Percentiles rank a stretch among this genome's conserved stretches.
Evolutionary conservation across 805 yeast species (phyloP).

Genomic region (Cyberlindnera xylosilytica): DNA sequence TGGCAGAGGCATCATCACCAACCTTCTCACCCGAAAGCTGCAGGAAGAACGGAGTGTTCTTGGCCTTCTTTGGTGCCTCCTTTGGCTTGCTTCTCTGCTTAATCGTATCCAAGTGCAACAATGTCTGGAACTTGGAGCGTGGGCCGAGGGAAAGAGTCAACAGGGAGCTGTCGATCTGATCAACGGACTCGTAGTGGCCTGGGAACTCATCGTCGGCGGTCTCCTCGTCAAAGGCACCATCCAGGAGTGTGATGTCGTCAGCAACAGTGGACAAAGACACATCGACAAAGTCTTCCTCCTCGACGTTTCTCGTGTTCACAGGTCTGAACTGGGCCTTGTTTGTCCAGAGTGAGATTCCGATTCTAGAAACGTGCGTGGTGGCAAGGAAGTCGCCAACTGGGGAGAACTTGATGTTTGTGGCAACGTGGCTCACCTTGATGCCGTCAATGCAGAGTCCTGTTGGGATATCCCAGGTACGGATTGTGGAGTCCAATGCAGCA

Average conservation of each 20-base stretch:
- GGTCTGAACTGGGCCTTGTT: conserved; percentile 81
- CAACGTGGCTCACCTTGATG: conserved; percentile 71
- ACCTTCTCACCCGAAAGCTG: conserved; percentile 61
- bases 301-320: conserved; percentile 69
- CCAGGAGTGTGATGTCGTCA: conserved; percentile 70
- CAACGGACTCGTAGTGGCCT: conserved; percentile 47
- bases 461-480: conserved; percentile 96
- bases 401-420: conserved; percentile 74
- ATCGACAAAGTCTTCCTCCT: conserved; percentile 66
- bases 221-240: conserved; percentile 31
- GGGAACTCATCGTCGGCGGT: conserved; percentile 28
- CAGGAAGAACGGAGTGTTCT: conserved; percentile 78
- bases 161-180: conserved; percentile 60
- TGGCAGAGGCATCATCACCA: conserved; percentile 59
- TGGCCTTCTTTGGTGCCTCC: conserved; percentile 84
- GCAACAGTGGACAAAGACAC: conserved; percentile 66
- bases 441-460: conserved; percentile 97
- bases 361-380: conserved; percentile 85
- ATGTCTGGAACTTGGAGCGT: conserved; percentile 71
- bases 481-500: conserved; percentile 77
- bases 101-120: conserved; percentile 79
- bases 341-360: conserved; percentile 91
- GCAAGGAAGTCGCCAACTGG: conserved; percentile 89
- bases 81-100: conserved; percentile 85
- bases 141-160: conserved; percentile 78